Conservation (phyloP, 108 stramenopile genomes). For the Discostella stelligeroides region DNA sequence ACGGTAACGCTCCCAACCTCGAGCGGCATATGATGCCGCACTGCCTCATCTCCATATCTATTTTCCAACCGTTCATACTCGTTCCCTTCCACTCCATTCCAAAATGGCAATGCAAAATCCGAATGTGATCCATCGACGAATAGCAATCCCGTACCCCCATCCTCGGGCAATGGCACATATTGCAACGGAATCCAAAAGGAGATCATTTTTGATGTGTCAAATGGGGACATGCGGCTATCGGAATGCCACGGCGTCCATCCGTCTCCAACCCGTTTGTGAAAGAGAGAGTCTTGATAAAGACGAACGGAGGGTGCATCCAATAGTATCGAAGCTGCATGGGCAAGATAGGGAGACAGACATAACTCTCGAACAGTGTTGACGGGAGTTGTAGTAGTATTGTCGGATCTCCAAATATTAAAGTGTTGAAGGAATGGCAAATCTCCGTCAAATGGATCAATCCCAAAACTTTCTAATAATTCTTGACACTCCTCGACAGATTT, state of each 20-base stretch:
- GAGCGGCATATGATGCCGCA: conserved; percentile 79
- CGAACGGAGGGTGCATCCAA: conserved; percentile 70
- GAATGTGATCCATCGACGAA: conserved; percentile 78
- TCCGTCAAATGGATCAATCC: conserved; percentile 30
- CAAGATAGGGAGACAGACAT: conserved; percentile 47
- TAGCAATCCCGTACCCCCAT: conserved; percentile 65
- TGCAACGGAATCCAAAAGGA: conserved; percentile 90
- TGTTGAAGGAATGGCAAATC: conserved; percentile 85
- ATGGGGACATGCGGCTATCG: conserved; percentile 88
- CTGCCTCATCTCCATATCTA: conserved; percentile 41
- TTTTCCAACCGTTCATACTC: conserved; percentile 68
- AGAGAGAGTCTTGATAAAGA: conserved; percentile 86
- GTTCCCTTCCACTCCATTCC: conserved; percentile 64
- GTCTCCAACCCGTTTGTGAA: conserved; percentile 76
- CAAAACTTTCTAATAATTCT: conserved; percentile 49
- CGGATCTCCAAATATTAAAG: conserved; percentile 76
- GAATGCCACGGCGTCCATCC: conserved; percentile 89
- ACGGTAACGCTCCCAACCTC: conserved; percentile 75
- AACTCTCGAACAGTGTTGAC: conserved; percentile 59
- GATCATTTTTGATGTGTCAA: conserved; percentile 83
- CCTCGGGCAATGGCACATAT: conserved; percentile 49
- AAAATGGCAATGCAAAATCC: conserved; percentile 86
- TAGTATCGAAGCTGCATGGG: conserved; percentile 60
- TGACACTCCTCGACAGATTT: conserved; percentile 60
- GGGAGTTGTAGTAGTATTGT: conserved; percentile 30